phyloP scores from a whole-genome alignment of 345 rosid species.

The Populus pruinosa region DNA sequence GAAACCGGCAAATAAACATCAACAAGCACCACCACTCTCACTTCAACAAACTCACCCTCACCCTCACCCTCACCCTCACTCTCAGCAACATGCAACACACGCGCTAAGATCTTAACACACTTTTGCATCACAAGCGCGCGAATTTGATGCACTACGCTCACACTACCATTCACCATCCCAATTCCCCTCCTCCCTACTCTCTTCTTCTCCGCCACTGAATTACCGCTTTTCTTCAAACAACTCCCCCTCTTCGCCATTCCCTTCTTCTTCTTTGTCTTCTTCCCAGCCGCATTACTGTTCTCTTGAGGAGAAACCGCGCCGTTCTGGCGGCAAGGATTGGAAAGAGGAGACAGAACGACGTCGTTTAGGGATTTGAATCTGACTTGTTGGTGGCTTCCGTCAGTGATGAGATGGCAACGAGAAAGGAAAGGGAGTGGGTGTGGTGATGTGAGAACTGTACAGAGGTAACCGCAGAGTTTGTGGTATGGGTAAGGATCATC shows the following conservation, averaged over 20 bases:
- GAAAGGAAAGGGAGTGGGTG: slow-evolving; percentile 28
- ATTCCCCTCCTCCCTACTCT: slow-evolving; percentile 29
- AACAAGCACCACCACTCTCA: slow-evolving; percentile 60
- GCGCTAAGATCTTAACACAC: slow-evolving; percentile 51
- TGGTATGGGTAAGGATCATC: slow-evolving; percentile 26
- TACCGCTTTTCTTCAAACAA: no score
- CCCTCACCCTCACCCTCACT: slow-evolving; percentile 27
- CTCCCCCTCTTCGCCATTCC: no score
- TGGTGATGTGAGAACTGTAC: slow-evolving; percentile 42
- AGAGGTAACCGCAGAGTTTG: slow-evolving; percentile 78
- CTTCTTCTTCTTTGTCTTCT: no score
- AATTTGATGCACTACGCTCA: slow-evolving; percentile 66
- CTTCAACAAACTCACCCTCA: slow-evolving; percentile 21
- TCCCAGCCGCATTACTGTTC: no score
- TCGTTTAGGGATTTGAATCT: slow-evolving; percentile 50
- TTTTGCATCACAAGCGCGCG: slow-evolving; percentile 50
- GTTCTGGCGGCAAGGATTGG: not conserved
- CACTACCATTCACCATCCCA: slow-evolving; percentile 77
- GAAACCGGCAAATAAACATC: slow-evolving; percentile 68
- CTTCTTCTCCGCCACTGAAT: slow-evolving; percentile 2
- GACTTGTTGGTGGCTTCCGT: slow-evolving; percentile 21
- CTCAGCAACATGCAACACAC: slow-evolving; percentile 41
- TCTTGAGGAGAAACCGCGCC: not conserved
- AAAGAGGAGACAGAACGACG: slow-evolving; percentile 31
- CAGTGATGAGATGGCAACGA: slow-evolving; percentile 46